phyloP scores from a whole-genome alignment of 805 yeast genomes.

The Lipomyces mesembrius region DNA sequence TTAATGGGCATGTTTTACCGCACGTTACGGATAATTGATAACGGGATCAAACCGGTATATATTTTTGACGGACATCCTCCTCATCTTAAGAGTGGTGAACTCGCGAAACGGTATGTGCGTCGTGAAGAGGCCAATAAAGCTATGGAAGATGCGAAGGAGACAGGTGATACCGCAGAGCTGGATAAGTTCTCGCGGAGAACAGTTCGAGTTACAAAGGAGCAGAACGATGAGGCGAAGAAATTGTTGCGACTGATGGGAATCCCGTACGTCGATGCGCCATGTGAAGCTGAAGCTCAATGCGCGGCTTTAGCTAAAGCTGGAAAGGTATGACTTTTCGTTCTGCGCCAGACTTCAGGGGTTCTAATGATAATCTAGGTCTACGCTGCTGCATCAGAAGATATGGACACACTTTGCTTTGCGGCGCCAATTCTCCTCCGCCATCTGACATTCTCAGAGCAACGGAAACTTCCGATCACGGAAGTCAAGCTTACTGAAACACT shows the following conservation, averaged over 20 bases:
- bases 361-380: slow-evolving; percentile 50
- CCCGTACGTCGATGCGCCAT: slow-evolving; percentile 91
- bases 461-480: slow-evolving; percentile 90
- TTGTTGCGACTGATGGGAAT: slow-evolving; percentile 89
- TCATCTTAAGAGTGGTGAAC: slow-evolving; percentile 86
- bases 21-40: slow-evolving; percentile 84
- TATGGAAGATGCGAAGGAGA: slow-evolving; percentile 74
- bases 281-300: slow-evolving; percentile 99
- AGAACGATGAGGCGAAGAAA: slow-evolving; percentile 90
- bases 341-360: background rate
- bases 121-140: slow-evolving; percentile 82
- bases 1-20: slow-evolving; percentile 96
- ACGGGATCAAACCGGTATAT: slow-evolving; percentile 94
- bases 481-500: slow-evolving; percentile 68
- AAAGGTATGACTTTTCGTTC: slow-evolving; percentile 52
- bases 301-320: slow-evolving; percentile 89
- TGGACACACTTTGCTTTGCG: slow-evolving; percentile 94
- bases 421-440: slow-evolving; percentile 85
- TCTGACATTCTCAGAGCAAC: slow-evolving; percentile 90
- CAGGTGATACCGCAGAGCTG: slow-evolving; percentile 77
- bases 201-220: slow-evolving; percentile 85
- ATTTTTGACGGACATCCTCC: slow-evolving; percentile 99
- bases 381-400: slow-evolving; percentile 98
- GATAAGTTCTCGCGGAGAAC: slow-evolving; percentile 81
- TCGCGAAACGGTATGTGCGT: slow-evolving; percentile 79